A percentile compares a stretch with the other conserved stretches of the same genome.
These are phyloP conservation scores for Corchorus capsularis DNA, from an alignment of 345 rosid genomes.

Conservation along the genomic window DNA sequence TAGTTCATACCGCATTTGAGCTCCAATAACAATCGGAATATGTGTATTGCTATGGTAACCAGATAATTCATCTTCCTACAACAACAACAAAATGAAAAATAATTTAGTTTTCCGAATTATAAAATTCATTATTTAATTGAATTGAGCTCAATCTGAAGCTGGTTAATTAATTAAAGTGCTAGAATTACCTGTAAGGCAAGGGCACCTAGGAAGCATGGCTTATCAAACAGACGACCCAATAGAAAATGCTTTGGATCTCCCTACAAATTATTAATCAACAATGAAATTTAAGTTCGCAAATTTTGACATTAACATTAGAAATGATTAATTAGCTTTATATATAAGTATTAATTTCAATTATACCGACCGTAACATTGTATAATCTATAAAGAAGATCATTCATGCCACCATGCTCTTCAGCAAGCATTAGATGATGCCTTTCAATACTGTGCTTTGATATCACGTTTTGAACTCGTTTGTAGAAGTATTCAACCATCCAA, in stretches of 20 bases:
- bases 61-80: slow-evolving; percentile 81
- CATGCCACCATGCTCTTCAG: slow-evolving; percentile 96
- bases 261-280: slow-evolving; percentile 34
- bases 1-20: slow-evolving; percentile 86
- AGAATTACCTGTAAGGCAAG: slow-evolving; percentile 69
- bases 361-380: slow-evolving; percentile 58
- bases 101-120: no score
- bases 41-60: slow-evolving; percentile 87
- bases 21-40: slow-evolving; percentile 82
- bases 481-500: slow-evolving; percentile 88
- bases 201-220: slow-evolving; percentile 90
- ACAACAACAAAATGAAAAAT: slow-evolving; percentile 13
- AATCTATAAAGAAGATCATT: slow-evolving; percentile 81
- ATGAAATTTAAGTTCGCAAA: background rate
- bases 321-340: background rate
- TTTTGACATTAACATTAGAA: no score
- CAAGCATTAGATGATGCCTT: slow-evolving; percentile 71
- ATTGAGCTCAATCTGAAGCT: no score
- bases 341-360: no score
- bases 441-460: slow-evolving; percentile 51
- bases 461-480: slow-evolving; percentile 75
- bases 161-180: no score
- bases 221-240: slow-evolving; percentile 88
- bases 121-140: no score
- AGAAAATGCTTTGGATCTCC: slow-evolving; percentile 74